Evolutionary conservation across 768 basidiomycete genomes (phyloP), one percentile per base, ranked within the genome.

Genomic region (Russula foetens): DNA sequence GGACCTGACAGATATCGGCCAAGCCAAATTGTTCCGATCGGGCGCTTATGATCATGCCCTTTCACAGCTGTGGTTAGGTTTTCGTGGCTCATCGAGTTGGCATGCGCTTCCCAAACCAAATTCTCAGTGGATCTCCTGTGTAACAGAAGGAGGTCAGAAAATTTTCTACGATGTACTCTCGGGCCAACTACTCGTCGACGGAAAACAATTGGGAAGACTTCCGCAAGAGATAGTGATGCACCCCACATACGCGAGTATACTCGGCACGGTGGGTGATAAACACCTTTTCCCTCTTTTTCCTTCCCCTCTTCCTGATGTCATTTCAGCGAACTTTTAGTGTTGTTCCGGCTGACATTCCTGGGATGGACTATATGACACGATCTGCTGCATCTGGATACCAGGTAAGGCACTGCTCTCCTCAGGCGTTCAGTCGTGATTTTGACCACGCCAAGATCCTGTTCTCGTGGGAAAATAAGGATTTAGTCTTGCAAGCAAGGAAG

Each of bases 171-270:
- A 82, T 56, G 33, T 81, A 1, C 60, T 80, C 2, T 64, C 71
- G n/a, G 79, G 79, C 14, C 53, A 65, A 24, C 67, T 82, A 1
- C 69, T 80, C n/a, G 69, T 81, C 12, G 67, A 76, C 15, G 79
- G 79, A 7, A 72, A 72, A 58, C 70, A 74, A 1, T 58, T 76
- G 11, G 74, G 76, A 17, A 72, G 70, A 21, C 71, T 81, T 15
- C 76, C 80, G 0, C 31, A 41, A 8, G 59, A 62, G 0, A 75
- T 80, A 29, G 44, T 67, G 1, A 47, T 28, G 0, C 72, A 79
- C 63, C 31, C 69, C 1, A 64, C 69, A 2, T 81, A 77, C 59
- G 47, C 47, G 14, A 67, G 70, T 8, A 57, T 79, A 21, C 74
- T 81, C 44, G 70, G 71, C 28, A 41, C 70, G 15, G 77, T 62